Conservation (phyloP, 768 basidiomycete genomes). For the Collybia sp. region DNA sequence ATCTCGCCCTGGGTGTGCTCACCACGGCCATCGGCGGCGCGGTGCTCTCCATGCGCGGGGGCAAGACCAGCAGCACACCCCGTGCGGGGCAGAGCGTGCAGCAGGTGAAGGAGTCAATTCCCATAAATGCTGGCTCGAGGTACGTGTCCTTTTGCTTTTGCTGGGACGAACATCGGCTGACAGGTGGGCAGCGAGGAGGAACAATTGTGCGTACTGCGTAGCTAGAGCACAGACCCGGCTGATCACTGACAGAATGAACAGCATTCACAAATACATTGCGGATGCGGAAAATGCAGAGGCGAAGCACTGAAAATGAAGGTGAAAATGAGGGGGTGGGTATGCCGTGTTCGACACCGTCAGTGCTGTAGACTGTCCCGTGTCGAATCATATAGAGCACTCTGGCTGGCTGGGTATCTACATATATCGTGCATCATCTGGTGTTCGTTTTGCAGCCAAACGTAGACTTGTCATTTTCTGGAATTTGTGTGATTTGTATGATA, state of each 20-base stretch:
- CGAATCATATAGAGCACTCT: too few species aligned
- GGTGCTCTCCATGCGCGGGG: conserved; percentile 50
- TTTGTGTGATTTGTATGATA: not conserved
- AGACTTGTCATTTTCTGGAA: too few species aligned
- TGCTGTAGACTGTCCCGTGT: not conserved
- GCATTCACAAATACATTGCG: conserved; percentile 75
- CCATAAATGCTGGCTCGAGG: conserved; percentile 65
- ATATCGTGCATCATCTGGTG: too few species aligned
- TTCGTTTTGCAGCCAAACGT: too few species aligned
- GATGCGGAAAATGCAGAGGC: conserved; percentile 76
- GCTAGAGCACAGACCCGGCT: conserved; percentile 15
- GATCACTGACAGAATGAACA: conserved; percentile 44
- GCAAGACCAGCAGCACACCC: conserved; percentile 41
- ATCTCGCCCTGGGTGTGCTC: conserved; percentile 70
- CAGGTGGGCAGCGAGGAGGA: conserved; percentile 66
- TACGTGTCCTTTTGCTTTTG: conserved; percentile 29
- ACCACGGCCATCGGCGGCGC: conserved; percentile 49
- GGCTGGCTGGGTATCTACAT: too few species aligned
- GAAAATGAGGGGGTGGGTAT: too few species aligned
- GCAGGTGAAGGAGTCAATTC: conserved; percentile 61
- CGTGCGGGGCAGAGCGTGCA: conserved; percentile 40
- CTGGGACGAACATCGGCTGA: conserved; percentile 8
- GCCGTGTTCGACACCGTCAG: too few species aligned
- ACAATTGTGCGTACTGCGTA: conserved; percentile 59
- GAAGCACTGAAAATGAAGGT: conserved; percentile 33